Conservation (phyloP, 2,329 filamentous ascomycete species). For the Colletotrichum trifolii region DNA sequence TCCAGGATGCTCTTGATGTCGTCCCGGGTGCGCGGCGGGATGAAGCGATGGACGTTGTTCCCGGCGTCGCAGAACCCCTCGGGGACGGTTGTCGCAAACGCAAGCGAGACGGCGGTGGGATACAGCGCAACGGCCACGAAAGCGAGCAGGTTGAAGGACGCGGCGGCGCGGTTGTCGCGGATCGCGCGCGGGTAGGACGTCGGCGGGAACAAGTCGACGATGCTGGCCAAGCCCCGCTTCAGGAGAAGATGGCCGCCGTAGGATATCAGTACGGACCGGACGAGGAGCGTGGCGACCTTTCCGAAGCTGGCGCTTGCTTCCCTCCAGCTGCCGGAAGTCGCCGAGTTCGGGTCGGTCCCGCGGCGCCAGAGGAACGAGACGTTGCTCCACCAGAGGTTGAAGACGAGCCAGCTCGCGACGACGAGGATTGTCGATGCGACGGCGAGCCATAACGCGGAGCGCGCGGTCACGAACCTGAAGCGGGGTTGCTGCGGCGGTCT, state of each 20-base stretch:
- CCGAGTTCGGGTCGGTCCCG: too few relatives aligned
- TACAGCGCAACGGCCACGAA: background rate
- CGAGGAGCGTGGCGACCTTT: background rate
- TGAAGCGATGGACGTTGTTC: constrained; percentile 3
- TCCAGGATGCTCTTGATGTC: constrained; percentile 19
- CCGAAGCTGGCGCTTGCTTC: background rate
- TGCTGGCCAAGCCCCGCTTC: background rate
- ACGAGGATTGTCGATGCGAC: too few relatives aligned
- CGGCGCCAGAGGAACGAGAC: too few relatives aligned
- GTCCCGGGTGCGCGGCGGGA: constrained; percentile 12
- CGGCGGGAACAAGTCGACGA: background rate
- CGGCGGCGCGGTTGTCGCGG: background rate
- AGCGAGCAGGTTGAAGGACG: background rate
- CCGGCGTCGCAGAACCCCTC: constrained; percentile 3
- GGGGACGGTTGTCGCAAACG: background rate
- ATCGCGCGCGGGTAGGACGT: background rate
- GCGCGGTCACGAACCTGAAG: too few relatives aligned
- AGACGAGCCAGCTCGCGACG: too few relatives aligned
- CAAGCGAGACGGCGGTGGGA: constrained; percentile 5
- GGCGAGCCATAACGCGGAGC: too few relatives aligned
- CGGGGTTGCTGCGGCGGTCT: too few relatives aligned
- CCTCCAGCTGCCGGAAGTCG: too few relatives aligned
- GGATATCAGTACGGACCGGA: background rate
- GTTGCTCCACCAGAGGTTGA: too few relatives aligned
- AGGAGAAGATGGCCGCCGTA: constrained; percentile 1